These are phyloP conservation scores for Fragaria ananassa DNA, from an alignment of 306 rosid species.

Conservation along the genomic window DNA sequence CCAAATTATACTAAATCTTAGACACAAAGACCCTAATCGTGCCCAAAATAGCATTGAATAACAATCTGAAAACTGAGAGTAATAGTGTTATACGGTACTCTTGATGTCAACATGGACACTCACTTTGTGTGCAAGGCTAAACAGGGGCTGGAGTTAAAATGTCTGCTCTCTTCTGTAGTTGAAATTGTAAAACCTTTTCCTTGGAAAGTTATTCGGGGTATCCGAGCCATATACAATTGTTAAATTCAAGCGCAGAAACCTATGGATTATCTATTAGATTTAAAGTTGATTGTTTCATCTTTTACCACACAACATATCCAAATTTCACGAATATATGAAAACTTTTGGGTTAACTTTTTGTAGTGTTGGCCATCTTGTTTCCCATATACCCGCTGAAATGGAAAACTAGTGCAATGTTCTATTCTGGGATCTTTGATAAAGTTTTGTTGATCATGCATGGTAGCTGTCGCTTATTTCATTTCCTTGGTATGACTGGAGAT, in stretches of 20 bases:
- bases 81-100: neutral
- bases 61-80: neutral
- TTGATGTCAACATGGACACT: neutral
- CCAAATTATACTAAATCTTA: neutral
- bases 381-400: neutral
- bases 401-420: neutral
- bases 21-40: neutral
- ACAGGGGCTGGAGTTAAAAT: neutral
- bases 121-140: neutral
- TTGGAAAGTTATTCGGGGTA: neutral
- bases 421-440: neutral
- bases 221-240: neutral
- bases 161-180: neutral
- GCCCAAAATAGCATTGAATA: neutral
- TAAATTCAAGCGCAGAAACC: neutral
- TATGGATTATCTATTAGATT: neutral
- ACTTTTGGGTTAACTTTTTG: neutral
- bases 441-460: neutral
- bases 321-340: neutral
- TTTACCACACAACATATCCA: neutral
- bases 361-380: neutral
- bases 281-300: neutral
- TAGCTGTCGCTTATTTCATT: neutral
- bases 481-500: neutral
- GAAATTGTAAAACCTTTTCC: neutral